These are phyloP conservation scores for Fraxinus americana DNA, from an alignment of 257 asterid genomes.

Conservation along the genomic window DNA sequence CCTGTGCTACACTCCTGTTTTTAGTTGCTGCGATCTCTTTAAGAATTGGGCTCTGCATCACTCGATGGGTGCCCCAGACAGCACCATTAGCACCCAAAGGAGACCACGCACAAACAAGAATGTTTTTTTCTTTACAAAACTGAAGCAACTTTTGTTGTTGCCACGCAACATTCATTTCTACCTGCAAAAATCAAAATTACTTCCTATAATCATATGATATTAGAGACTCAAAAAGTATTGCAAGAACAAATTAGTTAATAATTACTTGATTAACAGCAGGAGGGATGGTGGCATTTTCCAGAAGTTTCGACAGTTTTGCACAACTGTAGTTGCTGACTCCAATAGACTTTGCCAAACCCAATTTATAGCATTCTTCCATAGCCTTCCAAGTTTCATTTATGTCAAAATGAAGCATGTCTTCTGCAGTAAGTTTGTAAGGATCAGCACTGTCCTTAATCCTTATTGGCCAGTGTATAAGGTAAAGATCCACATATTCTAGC, in stretches of 20 bases:
- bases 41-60: slow-evolving; percentile 45
- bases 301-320: slow-evolving; percentile 41
- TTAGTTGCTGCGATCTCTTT: slow-evolving; percentile 40
- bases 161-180: slow-evolving; percentile 69
- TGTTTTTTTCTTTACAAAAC: slow-evolving; percentile 39
- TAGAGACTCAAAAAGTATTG: too few species aligned
- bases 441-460: slow-evolving; percentile 26
- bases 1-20: slow-evolving; percentile 50
- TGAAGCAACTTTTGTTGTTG: slow-evolving; percentile 48
- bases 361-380: slow-evolving; percentile 50
- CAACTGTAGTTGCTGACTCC: slow-evolving; percentile 65
- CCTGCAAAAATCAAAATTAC: slow-evolving; percentile 29
- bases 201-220: background rate
- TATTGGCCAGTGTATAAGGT: slow-evolving; percentile 56
- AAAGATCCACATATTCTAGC: slow-evolving; percentile 52
- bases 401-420: slow-evolving; percentile 43
- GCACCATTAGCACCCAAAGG: slow-evolving; percentile 54
- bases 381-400: slow-evolving; percentile 53
- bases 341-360: slow-evolving; percentile 56
- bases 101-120: slow-evolving; percentile 54
- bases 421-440: slow-evolving; percentile 10
- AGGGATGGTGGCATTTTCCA: slow-evolving; percentile 38
- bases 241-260: too few species aligned
- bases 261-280: slow-evolving; percentile 57
- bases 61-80: slow-evolving; percentile 43